Conservation (phyloP, 2,329 filamentous ascomycete genomes). For the Stachybotrys chlorohalonatus region DNA sequence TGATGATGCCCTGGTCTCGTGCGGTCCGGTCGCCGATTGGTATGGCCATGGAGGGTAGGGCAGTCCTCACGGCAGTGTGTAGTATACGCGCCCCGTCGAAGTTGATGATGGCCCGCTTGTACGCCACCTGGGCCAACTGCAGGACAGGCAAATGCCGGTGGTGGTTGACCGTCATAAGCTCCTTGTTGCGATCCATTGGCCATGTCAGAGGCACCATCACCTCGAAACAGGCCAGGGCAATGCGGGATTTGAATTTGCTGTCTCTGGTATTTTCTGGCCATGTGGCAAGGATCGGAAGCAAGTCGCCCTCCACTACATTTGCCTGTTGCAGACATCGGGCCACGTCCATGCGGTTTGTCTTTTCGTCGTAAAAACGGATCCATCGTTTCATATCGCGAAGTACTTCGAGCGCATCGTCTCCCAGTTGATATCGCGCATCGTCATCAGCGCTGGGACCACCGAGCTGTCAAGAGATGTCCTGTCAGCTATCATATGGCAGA, state of each 20-base stretch:
- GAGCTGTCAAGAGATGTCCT: constrained; percentile 44
- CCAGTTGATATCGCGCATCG: constrained; percentile 75
- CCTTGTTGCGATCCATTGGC: constrained; percentile 73
- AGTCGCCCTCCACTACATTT: constrained; percentile 82
- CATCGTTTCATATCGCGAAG: constrained; percentile 91
- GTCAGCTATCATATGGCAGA: not conserved
- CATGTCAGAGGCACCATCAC: constrained; percentile 88
- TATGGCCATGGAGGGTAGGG: constrained; percentile 76
- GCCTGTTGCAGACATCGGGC: constrained; percentile 86
- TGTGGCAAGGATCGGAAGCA: constrained; percentile 77
- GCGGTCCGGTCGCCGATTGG: constrained; percentile 64
- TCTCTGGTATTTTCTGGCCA: constrained; percentile 69
- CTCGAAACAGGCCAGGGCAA: constrained; percentile 81
- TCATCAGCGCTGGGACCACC: constrained; percentile 75
- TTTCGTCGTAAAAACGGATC: constrained; percentile 91
- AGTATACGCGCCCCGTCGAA: constrained; percentile 71
- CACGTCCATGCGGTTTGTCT: constrained; percentile 88
- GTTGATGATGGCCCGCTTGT: constrained; percentile 83
- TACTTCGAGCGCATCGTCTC: constrained; percentile 86
- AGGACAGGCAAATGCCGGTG: constrained; percentile 86
- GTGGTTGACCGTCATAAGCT: constrained; percentile 85
- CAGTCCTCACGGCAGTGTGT: constrained; percentile 70
- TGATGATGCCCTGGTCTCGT: constrained; percentile 87
- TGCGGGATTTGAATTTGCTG: constrained; percentile 66
- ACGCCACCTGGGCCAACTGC: constrained; percentile 76